Base-by-base conservation (phyloP, 2,329 filamentous ascomycete genomes). In the Xenosphaeropsis pyriputrescens region DNA sequence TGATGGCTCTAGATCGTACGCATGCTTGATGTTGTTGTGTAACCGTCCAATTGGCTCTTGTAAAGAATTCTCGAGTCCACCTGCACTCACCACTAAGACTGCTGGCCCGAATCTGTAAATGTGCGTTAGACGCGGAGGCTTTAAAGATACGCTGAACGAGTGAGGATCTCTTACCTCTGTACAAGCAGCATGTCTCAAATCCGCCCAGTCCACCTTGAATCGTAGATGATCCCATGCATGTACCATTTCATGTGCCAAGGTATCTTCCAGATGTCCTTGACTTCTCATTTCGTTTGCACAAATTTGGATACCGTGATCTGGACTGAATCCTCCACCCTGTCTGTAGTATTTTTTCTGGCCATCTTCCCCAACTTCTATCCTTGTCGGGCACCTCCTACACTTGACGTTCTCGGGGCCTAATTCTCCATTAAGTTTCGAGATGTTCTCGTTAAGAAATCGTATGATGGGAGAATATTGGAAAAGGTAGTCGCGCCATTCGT, bases 241-340 rank as follows among this genome's bases (percentile, higher is more conserved):
- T 38, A 98, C 82, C 85, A 98, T 93, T 64, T 98, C 91, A 59
- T 98, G 91, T 18, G 88, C 79, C 52, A 98, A 65, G 9, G 88
- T 94, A 57, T 98, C 91, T 63, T 98, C 91, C 48, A 94, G 59
- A 55, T 94, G 85, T 22, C 78, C 77, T 40, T 76, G 66, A 54
- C 85, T 77, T 41, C 79, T 68, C 54, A 96, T 74, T 60, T 91
- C 79, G 60, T 98, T 98, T 37, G 91, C 85, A 60, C 91, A 98
- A 16, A 98, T 68, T 53, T 93, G 57, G 45, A 98, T 95, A 29
- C 91, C 91, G 55, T 86, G 82, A 36, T 81, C 70, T 1, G 86
- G 78, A 56, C 80, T 79, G 57, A 96, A 96, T 1, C 91, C 91
- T 18, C 89, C 91, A 26, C 72, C 72, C 54, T 73, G 66, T 37